Evolutionary conservation across 352 stramenopile species (phyloP).

Genomic region (Pythium aquatile): DNA sequence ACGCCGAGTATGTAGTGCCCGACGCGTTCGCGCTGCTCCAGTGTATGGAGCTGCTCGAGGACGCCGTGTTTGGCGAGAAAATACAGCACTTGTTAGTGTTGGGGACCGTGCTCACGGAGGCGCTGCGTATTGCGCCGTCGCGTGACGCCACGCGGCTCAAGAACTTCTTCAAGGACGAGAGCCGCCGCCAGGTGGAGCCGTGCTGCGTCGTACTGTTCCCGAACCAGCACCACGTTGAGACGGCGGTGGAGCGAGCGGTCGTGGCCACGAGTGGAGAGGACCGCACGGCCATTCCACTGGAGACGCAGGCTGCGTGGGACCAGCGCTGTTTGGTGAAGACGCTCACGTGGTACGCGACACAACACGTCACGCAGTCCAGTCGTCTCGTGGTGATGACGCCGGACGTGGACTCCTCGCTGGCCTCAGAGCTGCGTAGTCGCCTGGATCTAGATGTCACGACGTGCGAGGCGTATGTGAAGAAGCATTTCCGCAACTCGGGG

Average conservation of each 20-base stretch:
- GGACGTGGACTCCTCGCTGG: constrained; percentile 43
- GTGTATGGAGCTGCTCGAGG: constrained; percentile 76
- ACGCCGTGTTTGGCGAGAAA: constrained; percentile 40
- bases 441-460: constrained; percentile 52
- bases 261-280: constrained; percentile 2
- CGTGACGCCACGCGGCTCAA: constrained; percentile 60
- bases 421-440: constrained; percentile 33
- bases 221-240: constrained; percentile 68
- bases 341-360: constrained; percentile 57
- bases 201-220: constrained; percentile 63
- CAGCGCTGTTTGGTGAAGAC: constrained; percentile 54
- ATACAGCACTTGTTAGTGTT: constrained; percentile 61
- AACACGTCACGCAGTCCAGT: constrained; percentile 37
- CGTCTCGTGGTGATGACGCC: constrained; percentile 60
- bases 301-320: constrained; percentile 40
- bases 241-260: constrained; percentile 40
- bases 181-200: constrained; percentile 35
- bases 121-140: constrained; percentile 61
- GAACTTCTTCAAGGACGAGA: constrained; percentile 68
- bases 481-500: constrained; percentile 33
- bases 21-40: constrained; percentile 70
- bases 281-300: constrained; percentile 22
- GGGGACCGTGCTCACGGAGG: constrained; percentile 64
- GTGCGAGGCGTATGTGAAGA: constrained; percentile 49
- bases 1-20: constrained; percentile 61